Percentiles rank a stretch among this genome's conserved stretches.
These are phyloP conservation scores for Apophysomyces ossiformis DNA, from an alignment of 371 early-diverging fungal genomes.

Conservation along the genomic window DNA sequence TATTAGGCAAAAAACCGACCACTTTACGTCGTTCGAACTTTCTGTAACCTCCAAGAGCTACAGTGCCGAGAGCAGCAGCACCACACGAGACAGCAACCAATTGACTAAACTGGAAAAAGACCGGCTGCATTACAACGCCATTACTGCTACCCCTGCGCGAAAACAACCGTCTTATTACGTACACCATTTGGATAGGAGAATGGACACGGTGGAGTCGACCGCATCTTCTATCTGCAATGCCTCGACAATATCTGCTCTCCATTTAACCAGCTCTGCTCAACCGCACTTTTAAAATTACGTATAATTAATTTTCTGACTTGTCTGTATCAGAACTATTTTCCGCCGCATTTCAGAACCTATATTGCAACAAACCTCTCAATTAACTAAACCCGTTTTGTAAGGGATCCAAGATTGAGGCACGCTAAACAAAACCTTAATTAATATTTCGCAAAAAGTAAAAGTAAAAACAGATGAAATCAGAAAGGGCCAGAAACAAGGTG, in stretches of 20 bases:
- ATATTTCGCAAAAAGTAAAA: too few species aligned
- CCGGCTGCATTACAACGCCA: constrained; percentile 33
- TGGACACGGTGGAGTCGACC: background rate
- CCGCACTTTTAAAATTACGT: background rate
- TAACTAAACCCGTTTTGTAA: too few species aligned
- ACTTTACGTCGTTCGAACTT: background rate
- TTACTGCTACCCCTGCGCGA: constrained; percentile 23
- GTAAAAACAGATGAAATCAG: too few species aligned
- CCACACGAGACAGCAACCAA: background rate
- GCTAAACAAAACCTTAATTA: too few species aligned
- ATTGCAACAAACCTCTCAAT: too few species aligned
- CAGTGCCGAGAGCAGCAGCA: background rate
- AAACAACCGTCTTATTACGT: constrained; percentile 24
- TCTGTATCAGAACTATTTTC: background rate
- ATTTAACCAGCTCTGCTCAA: background rate
- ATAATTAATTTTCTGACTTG: background rate
- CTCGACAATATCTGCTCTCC: background rate
- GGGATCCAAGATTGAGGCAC: too few species aligned
- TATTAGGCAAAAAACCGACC: background rate
- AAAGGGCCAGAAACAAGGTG: too few species aligned
- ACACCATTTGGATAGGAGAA: constrained; percentile 5
- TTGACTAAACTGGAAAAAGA: constrained; percentile 29
- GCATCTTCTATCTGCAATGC: constrained; percentile 2
- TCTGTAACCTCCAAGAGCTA: background rate
- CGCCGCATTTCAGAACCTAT: too few species aligned